These are phyloP conservation scores for Beauveria asiatica DNA, from an alignment of 2,329 filamentous ascomycete species.

Conservation along the genomic window DNA sequence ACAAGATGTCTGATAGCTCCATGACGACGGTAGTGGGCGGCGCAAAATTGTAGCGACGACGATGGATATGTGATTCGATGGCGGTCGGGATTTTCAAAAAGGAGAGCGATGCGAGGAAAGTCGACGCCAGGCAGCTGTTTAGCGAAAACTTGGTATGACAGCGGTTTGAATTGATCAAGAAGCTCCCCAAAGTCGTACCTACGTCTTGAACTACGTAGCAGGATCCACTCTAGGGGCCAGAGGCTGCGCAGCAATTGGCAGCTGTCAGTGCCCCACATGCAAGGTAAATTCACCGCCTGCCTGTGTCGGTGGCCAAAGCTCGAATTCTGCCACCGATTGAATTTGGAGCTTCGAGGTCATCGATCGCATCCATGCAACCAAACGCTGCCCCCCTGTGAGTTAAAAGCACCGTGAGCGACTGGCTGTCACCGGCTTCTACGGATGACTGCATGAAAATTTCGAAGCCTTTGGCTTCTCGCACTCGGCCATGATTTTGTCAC, in stretches of 20 bases:
- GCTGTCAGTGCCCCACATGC: not conserved
- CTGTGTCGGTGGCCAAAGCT: not conserved
- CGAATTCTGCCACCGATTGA: not conserved
- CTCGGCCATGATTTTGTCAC: not conserved
- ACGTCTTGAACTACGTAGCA: slow-evolving; percentile 6
- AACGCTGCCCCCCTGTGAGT: not conserved
- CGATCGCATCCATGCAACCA: not conserved
- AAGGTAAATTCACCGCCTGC: not conserved
- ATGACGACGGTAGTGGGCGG: slow-evolving; percentile 38
- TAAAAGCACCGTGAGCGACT: not conserved
- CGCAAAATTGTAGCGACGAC: not conserved
- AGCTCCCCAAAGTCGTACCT: not conserved
- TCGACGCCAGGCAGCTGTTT: not conserved
- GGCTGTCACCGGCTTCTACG: not conserved
- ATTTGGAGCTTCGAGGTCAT: not conserved
- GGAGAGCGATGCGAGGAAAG: not conserved
- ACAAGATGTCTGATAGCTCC: slow-evolving; percentile 86
- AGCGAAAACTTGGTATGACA: not conserved
- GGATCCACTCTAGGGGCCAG: slow-evolving; percentile 4
- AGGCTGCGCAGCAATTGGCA: not conserved
- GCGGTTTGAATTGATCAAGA: not conserved
- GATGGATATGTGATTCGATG: not conserved
- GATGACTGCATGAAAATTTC: not conserved
- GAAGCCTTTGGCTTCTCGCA: slow-evolving; percentile 8
- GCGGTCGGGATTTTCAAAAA: not conserved